Evolutionary conservation across 1,284 basidiomycete genomes (phyloP).

Genomic region (Vanrija sp.): DNA sequence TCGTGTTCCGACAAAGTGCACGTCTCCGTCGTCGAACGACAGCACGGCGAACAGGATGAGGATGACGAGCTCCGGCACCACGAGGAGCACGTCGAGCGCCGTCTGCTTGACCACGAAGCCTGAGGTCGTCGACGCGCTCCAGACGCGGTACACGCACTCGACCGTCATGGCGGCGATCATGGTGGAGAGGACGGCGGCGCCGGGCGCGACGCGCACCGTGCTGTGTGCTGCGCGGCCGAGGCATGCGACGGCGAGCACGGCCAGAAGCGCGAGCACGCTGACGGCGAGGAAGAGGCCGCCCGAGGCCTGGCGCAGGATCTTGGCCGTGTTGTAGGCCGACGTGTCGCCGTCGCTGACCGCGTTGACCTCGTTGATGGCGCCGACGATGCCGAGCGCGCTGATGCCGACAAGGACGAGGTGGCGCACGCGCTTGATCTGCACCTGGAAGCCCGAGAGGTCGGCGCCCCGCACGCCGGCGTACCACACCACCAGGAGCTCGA

Average conservation of each 20-base stretch:
- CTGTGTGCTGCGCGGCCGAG: too few relatives aligned
- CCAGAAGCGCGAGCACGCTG: neutral
- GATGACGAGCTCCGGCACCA: neutral
- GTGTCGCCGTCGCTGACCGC: neutral
- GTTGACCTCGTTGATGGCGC: neutral
- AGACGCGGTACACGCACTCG: neutral
- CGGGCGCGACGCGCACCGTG: too few relatives aligned
- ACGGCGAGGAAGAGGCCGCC: neutral
- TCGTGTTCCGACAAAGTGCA: too few relatives aligned
- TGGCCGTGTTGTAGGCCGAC: neutral
- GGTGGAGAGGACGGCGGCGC: neutral
- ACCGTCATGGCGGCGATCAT: neutral
- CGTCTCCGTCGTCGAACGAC: too few relatives aligned
- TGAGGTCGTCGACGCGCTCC: neutral
- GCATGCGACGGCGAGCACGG: neutral
- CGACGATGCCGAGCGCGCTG: neutral
- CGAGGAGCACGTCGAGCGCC: neutral
- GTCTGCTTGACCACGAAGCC: neutral
- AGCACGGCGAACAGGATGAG: neutral
- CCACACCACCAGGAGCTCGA: slow-evolving; percentile 8
- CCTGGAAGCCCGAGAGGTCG: neutral
- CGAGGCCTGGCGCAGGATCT: neutral
- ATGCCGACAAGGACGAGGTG: neutral
- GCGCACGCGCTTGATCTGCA: neutral
- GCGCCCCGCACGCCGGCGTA: neutral